Conservation (phyloP, 805 yeast species). For the Yamadazyma scolyti region DNA sequence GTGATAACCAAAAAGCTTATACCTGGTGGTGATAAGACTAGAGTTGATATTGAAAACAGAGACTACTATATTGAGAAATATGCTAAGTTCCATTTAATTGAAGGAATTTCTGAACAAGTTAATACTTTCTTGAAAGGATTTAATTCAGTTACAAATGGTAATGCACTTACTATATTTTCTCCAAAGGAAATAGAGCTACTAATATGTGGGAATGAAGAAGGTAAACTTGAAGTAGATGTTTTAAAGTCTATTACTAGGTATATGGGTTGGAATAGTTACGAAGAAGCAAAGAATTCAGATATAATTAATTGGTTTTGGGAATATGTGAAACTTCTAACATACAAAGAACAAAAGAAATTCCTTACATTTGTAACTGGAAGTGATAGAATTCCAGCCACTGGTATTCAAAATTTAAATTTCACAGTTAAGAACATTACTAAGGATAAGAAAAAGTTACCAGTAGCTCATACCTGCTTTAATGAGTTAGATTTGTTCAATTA, state of each 20-base stretch:
- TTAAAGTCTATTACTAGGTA: slow-evolving; percentile 73
- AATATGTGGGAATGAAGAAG: slow-evolving; percentile 71
- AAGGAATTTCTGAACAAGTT: slow-evolving; percentile 50
- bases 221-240: slow-evolving; percentile 59
- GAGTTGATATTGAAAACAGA: slow-evolving; percentile 60
- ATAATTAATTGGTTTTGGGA: slow-evolving; percentile 88
- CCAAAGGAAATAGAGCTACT: slow-evolving; percentile 79
- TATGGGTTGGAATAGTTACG: slow-evolving; percentile 38
- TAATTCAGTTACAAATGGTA: slow-evolving; percentile 69
- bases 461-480: slow-evolving; percentile 94
- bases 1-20: slow-evolving; percentile 48
- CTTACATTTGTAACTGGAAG: slow-evolving; percentile 84
- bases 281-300: slow-evolving; percentile 22
- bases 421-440: slow-evolving; percentile 46
- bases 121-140: slow-evolving; percentile 68
- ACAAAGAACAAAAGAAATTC: slow-evolving; percentile 54
- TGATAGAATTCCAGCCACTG: slow-evolving; percentile 90
- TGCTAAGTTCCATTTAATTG: slow-evolving; percentile 56
- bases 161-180: slow-evolving; percentile 73
- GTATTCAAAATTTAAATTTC: slow-evolving; percentile 70
- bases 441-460: slow-evolving; percentile 57
- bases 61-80: slow-evolving; percentile 60
- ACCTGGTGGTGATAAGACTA: slow-evolving; percentile 49
- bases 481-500: slow-evolving; percentile 79
- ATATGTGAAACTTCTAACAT: slow-evolving; percentile 47